These are phyloP conservation scores for Fonsecaea pedrosoi DNA, from an alignment of 2,329 filamentous ascomycete genomes.

Conservation along the genomic window DNA sequence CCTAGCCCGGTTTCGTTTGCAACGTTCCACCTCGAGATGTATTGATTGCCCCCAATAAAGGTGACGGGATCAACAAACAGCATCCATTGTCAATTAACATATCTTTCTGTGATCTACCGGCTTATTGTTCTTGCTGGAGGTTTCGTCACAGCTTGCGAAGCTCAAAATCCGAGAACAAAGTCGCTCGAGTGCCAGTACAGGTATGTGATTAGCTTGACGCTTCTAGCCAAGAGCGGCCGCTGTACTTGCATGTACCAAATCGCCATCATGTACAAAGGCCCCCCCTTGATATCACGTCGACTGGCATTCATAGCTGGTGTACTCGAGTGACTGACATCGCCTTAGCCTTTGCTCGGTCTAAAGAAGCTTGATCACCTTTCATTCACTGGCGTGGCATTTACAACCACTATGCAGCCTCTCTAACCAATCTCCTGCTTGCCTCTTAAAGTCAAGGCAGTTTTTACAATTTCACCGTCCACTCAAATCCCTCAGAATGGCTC, in stretches of 20 bases:
- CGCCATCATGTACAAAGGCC: background rate
- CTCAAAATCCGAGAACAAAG: background rate
- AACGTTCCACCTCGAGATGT: slow-evolving; percentile 9
- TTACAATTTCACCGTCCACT: background rate
- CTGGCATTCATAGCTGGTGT: background rate
- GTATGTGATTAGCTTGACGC: background rate
- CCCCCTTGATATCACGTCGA: background rate
- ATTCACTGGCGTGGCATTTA: background rate
- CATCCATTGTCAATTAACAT: background rate
- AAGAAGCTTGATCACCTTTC: background rate
- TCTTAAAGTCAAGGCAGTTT: background rate
- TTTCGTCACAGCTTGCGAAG: background rate
- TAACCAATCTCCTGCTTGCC: background rate
- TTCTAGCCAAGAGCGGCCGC: background rate
- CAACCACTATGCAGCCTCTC: slow-evolving; percentile 21
- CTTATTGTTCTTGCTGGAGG: background rate
- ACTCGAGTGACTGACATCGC: background rate
- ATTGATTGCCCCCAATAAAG: slow-evolving; percentile 4
- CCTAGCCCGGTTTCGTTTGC: background rate
- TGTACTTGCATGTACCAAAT: background rate
- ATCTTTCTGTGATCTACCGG: background rate
- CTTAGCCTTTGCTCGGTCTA: background rate
- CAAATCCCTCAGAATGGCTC: slow-evolving; percentile 16
- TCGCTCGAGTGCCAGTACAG: background rate
- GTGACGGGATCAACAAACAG: background rate